phyloP scores from a whole-genome alignment of 495 filamentous ascomycete genomes.

The Chaetomidium leptoderma region DNA sequence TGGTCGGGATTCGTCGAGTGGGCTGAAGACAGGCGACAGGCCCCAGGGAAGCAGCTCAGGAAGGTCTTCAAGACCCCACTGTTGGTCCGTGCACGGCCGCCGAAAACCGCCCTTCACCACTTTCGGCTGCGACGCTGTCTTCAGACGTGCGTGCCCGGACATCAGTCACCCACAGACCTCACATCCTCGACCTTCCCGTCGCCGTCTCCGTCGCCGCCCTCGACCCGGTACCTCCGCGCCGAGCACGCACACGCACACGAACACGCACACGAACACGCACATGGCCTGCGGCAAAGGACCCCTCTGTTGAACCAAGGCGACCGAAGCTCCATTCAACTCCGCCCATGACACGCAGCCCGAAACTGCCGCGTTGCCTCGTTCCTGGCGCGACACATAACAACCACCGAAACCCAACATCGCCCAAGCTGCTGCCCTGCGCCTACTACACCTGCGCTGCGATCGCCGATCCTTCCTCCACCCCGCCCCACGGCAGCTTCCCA shows the following conservation, averaged over 20 bases:
- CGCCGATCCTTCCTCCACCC: neutral
- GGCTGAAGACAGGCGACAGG: neutral
- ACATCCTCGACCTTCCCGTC: neutral
- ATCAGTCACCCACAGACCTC: neutral
- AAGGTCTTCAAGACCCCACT: too few species aligned
- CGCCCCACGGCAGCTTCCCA: neutral
- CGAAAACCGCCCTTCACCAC: constrained; percentile 18
- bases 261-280: neutral
- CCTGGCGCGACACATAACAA: constrained; percentile 19
- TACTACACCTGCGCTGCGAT: neutral
- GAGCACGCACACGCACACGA: neutral
- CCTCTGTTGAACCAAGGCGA: neutral
- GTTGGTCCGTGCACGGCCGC: constrained; percentile 18
- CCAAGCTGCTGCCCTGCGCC: neutral
- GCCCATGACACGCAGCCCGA: constrained; percentile 30
- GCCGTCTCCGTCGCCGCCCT: neutral
- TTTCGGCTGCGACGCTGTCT: constrained; percentile 19
- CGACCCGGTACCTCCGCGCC: neutral
- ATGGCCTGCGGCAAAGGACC: constrained; percentile 5
- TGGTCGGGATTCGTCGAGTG: neutral
- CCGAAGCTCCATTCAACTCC: constrained; percentile 2
- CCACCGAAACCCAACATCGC: neutral
- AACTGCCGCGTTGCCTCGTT: constrained; percentile 18
- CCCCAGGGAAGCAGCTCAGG: too few species aligned
- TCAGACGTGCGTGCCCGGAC: neutral